Conservation (phyloP, 306 rosid species). For the Purshia tridentata region DNA sequence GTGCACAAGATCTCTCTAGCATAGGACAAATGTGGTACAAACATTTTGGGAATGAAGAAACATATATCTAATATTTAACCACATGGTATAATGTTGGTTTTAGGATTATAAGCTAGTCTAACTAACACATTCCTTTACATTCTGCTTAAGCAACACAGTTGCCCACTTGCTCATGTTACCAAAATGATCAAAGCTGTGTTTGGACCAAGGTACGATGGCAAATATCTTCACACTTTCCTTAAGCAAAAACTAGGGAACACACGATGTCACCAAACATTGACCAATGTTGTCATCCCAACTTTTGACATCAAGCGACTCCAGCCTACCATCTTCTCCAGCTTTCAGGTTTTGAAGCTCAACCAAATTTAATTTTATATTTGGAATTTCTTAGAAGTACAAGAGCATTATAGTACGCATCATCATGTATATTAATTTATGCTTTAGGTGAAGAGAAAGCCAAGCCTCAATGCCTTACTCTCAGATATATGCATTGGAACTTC, state of each 20-base stretch:
- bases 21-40: too few species aligned
- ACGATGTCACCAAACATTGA: slow-evolving; percentile 45
- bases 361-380: too few species aligned
- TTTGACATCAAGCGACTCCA: slow-evolving; percentile 47
- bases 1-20: too few species aligned
- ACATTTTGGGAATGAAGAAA: too few species aligned
- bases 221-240: slow-evolving; percentile 47
- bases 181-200: slow-evolving; percentile 25
- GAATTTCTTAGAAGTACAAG: too few species aligned
- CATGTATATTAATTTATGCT: too few species aligned
- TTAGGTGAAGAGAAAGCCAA: slow-evolving; percentile 34
- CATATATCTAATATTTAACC: too few species aligned
- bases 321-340: slow-evolving; percentile 55
- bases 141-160: slow-evolving; percentile 13
- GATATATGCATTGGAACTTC: slow-evolving; percentile 59
- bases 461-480: slow-evolving; percentile 28
- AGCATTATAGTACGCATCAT: too few species aligned
- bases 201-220: slow-evolving; percentile 72
- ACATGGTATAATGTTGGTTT: too few species aligned
- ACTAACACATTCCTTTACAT: too few species aligned
- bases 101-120: too few species aligned
- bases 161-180: background rate
- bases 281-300: slow-evolving; percentile 56
- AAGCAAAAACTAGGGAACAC: slow-evolving; percentile 50
- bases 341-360: slow-evolving; percentile 30